phyloP scores from a whole-genome alignment of 345 rosid genomes.

The Citrus maxima region DNA sequence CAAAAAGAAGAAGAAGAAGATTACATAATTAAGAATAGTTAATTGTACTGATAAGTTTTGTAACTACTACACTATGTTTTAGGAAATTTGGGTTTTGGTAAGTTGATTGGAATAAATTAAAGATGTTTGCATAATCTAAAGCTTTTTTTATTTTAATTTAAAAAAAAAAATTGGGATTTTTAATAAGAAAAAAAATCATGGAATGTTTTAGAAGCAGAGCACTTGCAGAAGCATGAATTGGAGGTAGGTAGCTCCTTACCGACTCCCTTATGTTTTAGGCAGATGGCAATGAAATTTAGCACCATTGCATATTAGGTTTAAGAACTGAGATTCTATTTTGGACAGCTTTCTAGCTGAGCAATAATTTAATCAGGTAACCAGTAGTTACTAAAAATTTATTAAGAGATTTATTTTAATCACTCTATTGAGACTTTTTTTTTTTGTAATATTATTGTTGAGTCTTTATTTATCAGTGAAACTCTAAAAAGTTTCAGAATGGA shows the following conservation, averaged over 20 bases:
- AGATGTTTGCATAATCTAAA: not conserved
- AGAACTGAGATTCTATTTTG: not conserved
- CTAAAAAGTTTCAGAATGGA: too few relatives aligned
- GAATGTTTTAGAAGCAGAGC: not conserved
- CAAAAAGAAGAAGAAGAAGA: too few relatives aligned
- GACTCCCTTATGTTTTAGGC: not conserved
- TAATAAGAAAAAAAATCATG: not conserved
- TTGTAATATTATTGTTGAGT: too few relatives aligned
- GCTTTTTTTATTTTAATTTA: not conserved
- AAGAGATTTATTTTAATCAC: not conserved
- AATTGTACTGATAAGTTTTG: not conserved
- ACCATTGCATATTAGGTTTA: not conserved
- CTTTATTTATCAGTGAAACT: too few relatives aligned
- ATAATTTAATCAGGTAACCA: not conserved
- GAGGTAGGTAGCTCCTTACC: slow-evolving; percentile 6
- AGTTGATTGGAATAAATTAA: not conserved
- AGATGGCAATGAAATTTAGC: not conserved
- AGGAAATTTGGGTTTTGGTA: slow-evolving; percentile 17
- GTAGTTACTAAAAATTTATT: not conserved
- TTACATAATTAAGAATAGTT: not conserved
- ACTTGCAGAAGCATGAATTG: not conserved
- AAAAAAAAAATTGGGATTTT: too few relatives aligned
- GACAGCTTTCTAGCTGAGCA: not conserved
- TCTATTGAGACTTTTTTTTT: too few relatives aligned
- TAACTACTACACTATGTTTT: not conserved